Percentiles rank a stretch among this genome's conserved stretches.
Conservation (phyloP, 495 filamentous ascomycete genomes). For the Penicillium tannophilum region DNA sequence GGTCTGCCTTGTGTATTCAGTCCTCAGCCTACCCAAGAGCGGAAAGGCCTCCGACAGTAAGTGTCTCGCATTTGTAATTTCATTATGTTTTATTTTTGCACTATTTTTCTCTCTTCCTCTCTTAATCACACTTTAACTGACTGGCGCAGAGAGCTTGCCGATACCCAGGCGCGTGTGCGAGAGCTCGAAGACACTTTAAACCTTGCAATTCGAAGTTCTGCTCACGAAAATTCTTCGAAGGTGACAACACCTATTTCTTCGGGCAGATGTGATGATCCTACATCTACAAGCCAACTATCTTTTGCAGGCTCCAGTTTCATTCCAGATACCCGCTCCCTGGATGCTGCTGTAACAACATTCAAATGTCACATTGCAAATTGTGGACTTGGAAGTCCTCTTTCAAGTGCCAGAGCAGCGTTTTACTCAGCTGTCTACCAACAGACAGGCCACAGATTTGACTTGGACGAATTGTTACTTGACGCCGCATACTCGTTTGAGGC, state of each 20-base stretch:
- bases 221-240: neutral
- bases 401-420: conserved; percentile 20
- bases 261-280: conserved; percentile 2
- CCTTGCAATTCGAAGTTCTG: neutral
- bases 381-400: conserved; percentile 23
- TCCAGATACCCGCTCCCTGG: conserved; percentile 22
- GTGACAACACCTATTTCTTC: neutral
- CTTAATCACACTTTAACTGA: conserved; percentile 6
- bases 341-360: conserved; percentile 25
- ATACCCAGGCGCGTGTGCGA: conserved; percentile 25
- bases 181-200: conserved; percentile 22
- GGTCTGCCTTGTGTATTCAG: conserved; percentile 28
- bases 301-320: neutral
- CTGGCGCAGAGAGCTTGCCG: conserved; percentile 25
- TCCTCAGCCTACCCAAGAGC: conserved; percentile 9
- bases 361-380: conserved; percentile 28
- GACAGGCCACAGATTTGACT: conserved; percentile 22
- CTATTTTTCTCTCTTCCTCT: neutral
- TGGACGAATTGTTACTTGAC: conserved; percentile 26
- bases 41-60: conserved; percentile 29
- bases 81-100: neutral
- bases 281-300: neutral
- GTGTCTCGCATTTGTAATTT: neutral
- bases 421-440: conserved; percentile 22
- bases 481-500: conserved; percentile 17